A percentile compares a stretch with the other conserved stretches of the same genome.
Evolutionary conservation across 148 eudicot species (phyloP).

Genomic region (Pharnaceum exiguum): DNA sequence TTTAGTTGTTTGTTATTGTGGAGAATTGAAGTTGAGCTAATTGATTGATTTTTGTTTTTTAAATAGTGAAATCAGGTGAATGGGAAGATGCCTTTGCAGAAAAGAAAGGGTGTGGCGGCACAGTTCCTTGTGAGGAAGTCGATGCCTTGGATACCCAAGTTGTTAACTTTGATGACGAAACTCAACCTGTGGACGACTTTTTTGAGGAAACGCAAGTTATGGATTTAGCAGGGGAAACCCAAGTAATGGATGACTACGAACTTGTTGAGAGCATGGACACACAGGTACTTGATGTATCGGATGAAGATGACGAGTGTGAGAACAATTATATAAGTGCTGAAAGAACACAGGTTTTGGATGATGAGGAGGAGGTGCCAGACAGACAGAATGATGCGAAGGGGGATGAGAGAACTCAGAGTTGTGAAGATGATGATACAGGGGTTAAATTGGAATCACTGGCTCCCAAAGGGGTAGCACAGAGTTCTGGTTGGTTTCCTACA

Average conservation of each 20-base stretch:
- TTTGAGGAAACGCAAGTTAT: constrained; percentile 17
- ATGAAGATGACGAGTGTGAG: constrained; percentile 6
- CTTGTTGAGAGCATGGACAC: constrained; percentile 4
- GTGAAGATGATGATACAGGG: constrained; percentile 11
- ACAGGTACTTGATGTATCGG: constrained; percentile 11
- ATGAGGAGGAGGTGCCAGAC: not conserved
- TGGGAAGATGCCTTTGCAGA: too few species aligned
- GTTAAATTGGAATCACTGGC: constrained; percentile 4
- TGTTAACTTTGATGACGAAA: too few species aligned
- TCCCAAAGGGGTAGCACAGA: constrained; percentile 2
- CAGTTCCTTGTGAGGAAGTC: too few species aligned
- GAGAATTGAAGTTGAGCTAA: too few species aligned
- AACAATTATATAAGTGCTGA: constrained; percentile 11
- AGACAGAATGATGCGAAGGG: not conserved
- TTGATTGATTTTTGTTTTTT: too few species aligned
- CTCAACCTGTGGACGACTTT: constrained; percentile 12
- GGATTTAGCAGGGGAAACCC: constrained; percentile 30
- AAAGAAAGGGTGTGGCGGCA: too few species aligned
- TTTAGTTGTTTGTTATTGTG: too few species aligned
- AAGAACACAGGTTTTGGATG: constrained; percentile 10
- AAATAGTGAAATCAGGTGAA: too few species aligned
- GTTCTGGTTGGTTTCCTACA: constrained; percentile 10
- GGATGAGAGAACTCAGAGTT: not conserved
- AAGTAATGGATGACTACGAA: constrained; percentile 20
- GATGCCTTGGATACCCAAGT: too few species aligned